Evolutionary conservation across 73 alveolate species (phyloP), one percentile per base, ranked within the genome.

Genomic region (Symbiodinium natans): DNA sequence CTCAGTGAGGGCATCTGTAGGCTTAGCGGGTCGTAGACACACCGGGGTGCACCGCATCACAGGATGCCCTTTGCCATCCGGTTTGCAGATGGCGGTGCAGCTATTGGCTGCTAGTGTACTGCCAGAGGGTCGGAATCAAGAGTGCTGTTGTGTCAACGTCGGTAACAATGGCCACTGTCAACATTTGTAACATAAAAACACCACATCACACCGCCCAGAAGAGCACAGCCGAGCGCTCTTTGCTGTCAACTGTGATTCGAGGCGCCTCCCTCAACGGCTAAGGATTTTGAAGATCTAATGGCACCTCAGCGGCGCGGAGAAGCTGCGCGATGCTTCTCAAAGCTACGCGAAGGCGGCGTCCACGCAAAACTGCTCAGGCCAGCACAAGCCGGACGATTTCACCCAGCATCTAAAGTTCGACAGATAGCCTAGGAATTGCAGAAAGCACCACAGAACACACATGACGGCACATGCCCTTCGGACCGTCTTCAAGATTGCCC

Each of bases 341-440:
- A n/a, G n/a, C n/a, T n/a, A n/a, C n/a, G n/a, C n/a, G n/a, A n/a
- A n/a, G n/a, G n/a, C n/a, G n/a, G n/a, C n/a, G n/a, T n/a, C n/a
- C n/a, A n/a, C n/a, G n/a, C n/a, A n/a, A n/a, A n/a, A n/a, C n/a
- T 36, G 15, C 82, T 68, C 2, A 25, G 82, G 39, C 19, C 13
- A 31, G 41, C 39, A n/a, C 82, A 68, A 68, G 82, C 82, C 82
- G 36, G 82, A 68, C 82, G 39, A 68, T 68, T 68, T 68, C 33
- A n/a, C 82, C 82, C 82, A n/a, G 82, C 82, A 68, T 68, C 82
- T 68, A 68, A 68, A n/a, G 82, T 68, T 68, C 36, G 82, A 68
- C 71, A 52, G 71, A 52, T 23, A 52, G 71, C 71, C 71, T 52
- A 29, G n/a, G 31, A 5, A 43, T 43, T 11, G 59, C 59, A 46